Evolutionary conservation across 768 basidiomycete species (phyloP), one percentile per base, ranked within the genome.

Genomic region (Cyclocybe aegerita): DNA sequence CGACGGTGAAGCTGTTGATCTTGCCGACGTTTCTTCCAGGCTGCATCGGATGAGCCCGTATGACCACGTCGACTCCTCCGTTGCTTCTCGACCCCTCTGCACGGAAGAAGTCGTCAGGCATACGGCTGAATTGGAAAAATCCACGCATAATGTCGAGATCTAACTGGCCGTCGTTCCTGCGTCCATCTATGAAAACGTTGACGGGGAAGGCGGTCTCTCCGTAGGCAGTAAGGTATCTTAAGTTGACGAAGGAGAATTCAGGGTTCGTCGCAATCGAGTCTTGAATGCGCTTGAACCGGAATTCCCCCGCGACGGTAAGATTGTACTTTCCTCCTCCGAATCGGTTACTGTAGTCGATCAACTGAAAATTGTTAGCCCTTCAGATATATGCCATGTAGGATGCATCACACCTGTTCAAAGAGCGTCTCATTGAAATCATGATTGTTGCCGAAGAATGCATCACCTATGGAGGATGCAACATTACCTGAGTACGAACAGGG

Each of bases 221-320:
- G 12, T 52, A 61, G 2, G 51, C 60, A 30, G 58, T 59, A 17
- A 55, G 55, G 41, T 55, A 61, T 4, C 60, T 55, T 10, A 56
- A 58, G 3, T 55, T 55, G 14, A 59, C 32, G 31, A 59, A 53
- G 7, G 57, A 47, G 29, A 61, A 59, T 5, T 54, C 32, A 4
- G 61, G 61, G 34, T 63, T 63, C 14, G 60, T 60, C 6, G 60
- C 58, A 32, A 60, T 63, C 15, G 61, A 63, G 17, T 63, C 57
- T 40, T 59, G 61, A 30, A 63, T 63, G 17, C 61, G 55, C 14
- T 57, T 48, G 32, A 39, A 57, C 11, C 61, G 38, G 40, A 59
- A 50, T 23, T 63, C 61, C 7, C 58, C 7, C 7, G 61, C 57
- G 8, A 57, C 55, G 15, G 55, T 51, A 9, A 59, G 34, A 42